These are phyloP conservation scores for Cladosporium sp. DNA, from an alignment of 2,329 filamentous ascomycete genomes.

Conservation along the genomic window DNA sequence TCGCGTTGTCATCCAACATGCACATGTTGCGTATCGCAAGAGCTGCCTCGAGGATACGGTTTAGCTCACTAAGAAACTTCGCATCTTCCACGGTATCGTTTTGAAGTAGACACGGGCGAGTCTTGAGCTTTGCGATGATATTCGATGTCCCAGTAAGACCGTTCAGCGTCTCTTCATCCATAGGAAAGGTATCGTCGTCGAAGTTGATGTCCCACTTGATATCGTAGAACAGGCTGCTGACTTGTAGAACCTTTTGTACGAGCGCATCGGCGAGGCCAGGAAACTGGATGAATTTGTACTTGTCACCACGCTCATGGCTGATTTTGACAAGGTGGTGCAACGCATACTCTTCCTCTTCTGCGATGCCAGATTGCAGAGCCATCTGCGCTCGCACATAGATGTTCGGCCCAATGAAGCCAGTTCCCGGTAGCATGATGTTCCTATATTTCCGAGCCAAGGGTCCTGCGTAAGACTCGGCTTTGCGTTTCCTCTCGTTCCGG, in stretches of 20 bases:
- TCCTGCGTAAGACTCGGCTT: constrained; percentile 33
- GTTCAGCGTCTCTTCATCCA: constrained; percentile 57
- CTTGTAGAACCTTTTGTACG: constrained; percentile 75
- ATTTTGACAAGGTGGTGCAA: constrained; percentile 93
- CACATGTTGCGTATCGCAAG: constrained; percentile 94
- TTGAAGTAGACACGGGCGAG: constrained; percentile 53
- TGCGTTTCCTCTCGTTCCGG: constrained; percentile 52
- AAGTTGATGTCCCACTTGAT: constrained; percentile 79
- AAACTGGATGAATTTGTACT: constrained; percentile 92
- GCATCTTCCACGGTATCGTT: constrained; percentile 68
- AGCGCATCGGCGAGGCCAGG: constrained; percentile 83
- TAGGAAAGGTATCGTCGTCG: constrained; percentile 51
- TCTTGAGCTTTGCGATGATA: constrained; percentile 66
- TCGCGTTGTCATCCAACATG: constrained; percentile 84
- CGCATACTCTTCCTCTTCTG: constrained; percentile 84
- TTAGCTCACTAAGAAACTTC: constrained; percentile 65
- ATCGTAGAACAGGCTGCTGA: constrained; percentile 75
- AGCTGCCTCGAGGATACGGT: constrained; percentile 78
- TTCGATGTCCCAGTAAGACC: constrained; percentile 64
- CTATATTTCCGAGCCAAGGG: constrained; percentile 43
- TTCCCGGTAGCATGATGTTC: constrained; percentile 59
- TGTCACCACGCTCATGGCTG: constrained; percentile 89
- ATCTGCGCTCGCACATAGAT: constrained; percentile 88
- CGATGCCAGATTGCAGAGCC: constrained; percentile 73
- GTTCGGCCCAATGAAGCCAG: constrained; percentile 66